These are phyloP conservation scores for Fusarium nodosum DNA, from an alignment of 2,329 filamentous ascomycete species.

Conservation along the genomic window DNA sequence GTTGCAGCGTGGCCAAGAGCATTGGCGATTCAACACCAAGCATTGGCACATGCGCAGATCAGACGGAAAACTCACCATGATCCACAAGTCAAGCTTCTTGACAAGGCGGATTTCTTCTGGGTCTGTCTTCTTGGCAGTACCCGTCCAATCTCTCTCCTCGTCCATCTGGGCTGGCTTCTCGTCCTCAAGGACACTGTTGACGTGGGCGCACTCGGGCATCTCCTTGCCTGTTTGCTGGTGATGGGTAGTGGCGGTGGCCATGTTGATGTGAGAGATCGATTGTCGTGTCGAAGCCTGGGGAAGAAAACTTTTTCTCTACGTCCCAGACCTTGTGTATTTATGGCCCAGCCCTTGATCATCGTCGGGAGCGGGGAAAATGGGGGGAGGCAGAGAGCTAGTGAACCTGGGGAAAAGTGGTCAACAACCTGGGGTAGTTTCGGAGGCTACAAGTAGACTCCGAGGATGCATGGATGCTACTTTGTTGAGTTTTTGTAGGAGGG, in stretches of 20 bases:
- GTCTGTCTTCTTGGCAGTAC: conserved; percentile 56
- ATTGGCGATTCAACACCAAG: background rate
- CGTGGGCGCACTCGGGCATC: conserved; percentile 38
- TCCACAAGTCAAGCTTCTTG: conserved; percentile 58
- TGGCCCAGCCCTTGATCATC: conserved; percentile 28
- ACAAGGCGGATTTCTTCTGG: conserved; percentile 58
- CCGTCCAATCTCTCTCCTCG: conserved; percentile 54
- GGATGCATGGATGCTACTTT: conserved; percentile 9
- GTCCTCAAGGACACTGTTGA: conserved; percentile 45
- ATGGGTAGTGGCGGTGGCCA: conserved; percentile 23
- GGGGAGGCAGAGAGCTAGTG: conserved; percentile 20
- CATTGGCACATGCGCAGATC: background rate
- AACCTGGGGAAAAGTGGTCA: conserved; percentile 20
- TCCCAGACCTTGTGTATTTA: conserved; percentile 37
- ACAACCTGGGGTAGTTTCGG: conserved; percentile 27
- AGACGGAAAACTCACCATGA: conserved; percentile 54
- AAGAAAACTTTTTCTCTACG: conserved; percentile 1
- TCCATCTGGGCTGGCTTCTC: conserved; percentile 40
- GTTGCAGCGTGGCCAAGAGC: background rate
- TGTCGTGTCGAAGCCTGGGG: conserved; percentile 1
- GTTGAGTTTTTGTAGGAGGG: conserved; percentile 1
- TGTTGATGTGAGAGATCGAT: background rate
- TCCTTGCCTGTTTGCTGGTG: conserved; percentile 26
- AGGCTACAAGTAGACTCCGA: conserved; percentile 37
- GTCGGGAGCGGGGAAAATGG: conserved; percentile 39